These are phyloP conservation scores for Nicotiana obtusifolia DNA, from an alignment of 257 asterid genomes.

Conservation along the genomic window DNA sequence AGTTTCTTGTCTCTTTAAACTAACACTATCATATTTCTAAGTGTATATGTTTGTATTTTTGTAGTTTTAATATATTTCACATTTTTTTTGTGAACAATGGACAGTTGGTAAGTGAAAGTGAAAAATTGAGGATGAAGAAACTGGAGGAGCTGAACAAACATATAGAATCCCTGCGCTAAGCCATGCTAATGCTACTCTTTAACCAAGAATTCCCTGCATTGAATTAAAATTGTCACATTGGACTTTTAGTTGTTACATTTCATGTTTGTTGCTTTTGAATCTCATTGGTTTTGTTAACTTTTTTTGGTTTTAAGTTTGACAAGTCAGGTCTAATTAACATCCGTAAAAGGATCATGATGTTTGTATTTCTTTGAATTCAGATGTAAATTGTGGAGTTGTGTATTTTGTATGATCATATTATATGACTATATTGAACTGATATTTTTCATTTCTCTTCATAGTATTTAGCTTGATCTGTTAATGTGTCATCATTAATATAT, in stretches of 20 bases:
- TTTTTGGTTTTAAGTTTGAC: not conserved
- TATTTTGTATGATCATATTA: not conserved
- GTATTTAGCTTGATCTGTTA: not conserved
- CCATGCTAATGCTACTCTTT: constrained; percentile 8
- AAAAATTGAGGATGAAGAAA: constrained; percentile 74
- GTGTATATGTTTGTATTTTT: not conserved
- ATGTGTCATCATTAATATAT: not conserved
- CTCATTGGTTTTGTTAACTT: not conserved
- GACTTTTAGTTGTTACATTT: not conserved
- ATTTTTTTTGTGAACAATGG: not conserved
- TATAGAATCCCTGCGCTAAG: constrained; percentile 40
- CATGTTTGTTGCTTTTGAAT: not conserved
- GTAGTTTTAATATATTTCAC: not conserved
- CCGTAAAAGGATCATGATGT: constrained; percentile 1
- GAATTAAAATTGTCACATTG: not conserved
- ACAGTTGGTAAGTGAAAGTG: constrained; percentile 86
- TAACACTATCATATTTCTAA: not conserved
- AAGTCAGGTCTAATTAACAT: constrained; percentile 1
- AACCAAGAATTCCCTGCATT: constrained; percentile 8
- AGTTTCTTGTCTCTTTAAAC: not conserved
- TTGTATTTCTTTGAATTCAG: constrained; percentile 1
- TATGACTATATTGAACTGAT: not conserved
- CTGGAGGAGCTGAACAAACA: constrained; percentile 82
- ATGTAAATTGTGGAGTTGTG: constrained; percentile 5
- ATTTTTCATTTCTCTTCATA: not conserved